phyloP scores from a whole-genome alignment of 2,329 filamentous ascomycete genomes.

The Xylaria sp. region DNA sequence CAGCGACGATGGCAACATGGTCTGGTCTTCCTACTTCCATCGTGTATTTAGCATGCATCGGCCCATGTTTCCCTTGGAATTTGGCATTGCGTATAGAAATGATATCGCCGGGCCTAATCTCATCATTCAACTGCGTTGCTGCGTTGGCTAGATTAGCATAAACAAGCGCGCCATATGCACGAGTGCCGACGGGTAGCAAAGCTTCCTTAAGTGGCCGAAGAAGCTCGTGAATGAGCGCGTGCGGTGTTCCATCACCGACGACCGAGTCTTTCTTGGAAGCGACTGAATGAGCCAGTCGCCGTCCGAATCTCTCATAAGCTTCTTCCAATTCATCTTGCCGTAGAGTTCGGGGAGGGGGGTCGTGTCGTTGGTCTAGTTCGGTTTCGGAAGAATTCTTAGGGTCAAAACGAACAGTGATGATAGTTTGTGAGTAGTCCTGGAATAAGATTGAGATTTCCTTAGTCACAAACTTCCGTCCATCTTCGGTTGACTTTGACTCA shows the following conservation, averaged over 20 bases:
- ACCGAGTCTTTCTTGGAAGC: slow-evolving; percentile 76
- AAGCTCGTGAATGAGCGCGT: slow-evolving; percentile 78
- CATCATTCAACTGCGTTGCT: slow-evolving; percentile 85
- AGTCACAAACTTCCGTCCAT: slow-evolving; percentile 72
- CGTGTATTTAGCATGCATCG: slow-evolving; percentile 94
- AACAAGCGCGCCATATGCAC: slow-evolving; percentile 88
- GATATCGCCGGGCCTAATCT: slow-evolving; percentile 92
- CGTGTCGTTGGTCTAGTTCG: slow-evolving; percentile 82
- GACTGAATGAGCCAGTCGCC: slow-evolving; percentile 74
- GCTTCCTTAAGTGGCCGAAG: slow-evolving; percentile 75
- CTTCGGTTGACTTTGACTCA: slow-evolving; percentile 72
- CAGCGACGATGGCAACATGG: slow-evolving; percentile 88
- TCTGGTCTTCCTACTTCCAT: slow-evolving; percentile 86
- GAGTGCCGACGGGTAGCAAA: slow-evolving; percentile 82
- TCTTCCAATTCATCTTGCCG: slow-evolving; percentile 93
- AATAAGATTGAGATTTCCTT: slow-evolving; percentile 89
- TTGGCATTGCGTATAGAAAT: slow-evolving; percentile 90
- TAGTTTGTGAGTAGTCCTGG: slow-evolving; percentile 94
- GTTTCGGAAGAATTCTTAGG: slow-evolving; percentile 74
- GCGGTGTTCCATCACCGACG: slow-evolving; percentile 83
- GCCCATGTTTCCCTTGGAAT: slow-evolving; percentile 93
- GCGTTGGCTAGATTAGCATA: slow-evolving; percentile 97
- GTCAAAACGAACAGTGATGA: slow-evolving; percentile 82
- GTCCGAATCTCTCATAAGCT: slow-evolving; percentile 80
- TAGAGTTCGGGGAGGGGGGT: slow-evolving; percentile 77